Evolutionary conservation across 192 early-diverging fungal genomes (phyloP).

Genomic region (Backusella parvicylindrica): DNA sequence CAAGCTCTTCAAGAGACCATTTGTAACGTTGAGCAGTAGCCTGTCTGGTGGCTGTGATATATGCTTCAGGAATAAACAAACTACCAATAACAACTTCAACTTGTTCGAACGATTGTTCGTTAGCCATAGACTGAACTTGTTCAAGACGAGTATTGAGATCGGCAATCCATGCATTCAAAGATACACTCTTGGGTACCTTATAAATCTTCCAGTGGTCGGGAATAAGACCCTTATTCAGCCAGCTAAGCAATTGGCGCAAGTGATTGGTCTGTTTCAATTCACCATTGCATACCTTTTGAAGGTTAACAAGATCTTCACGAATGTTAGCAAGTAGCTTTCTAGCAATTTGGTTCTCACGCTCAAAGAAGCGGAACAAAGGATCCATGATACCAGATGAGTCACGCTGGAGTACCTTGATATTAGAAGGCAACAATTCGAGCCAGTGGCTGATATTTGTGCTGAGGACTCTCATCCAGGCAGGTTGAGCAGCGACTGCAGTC

Average conservation of each 20-base stretch:
- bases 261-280: conserved; percentile 87
- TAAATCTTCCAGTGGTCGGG: conserved; percentile 71
- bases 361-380: conserved; percentile 82
- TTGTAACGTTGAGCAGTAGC: conserved; percentile 65
- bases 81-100: conserved; percentile 80
- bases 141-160: conserved; percentile 71
- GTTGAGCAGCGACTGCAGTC: conserved; percentile 40
- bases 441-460: conserved; percentile 53
- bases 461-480: conserved; percentile 75
- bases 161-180: conserved; percentile 66
- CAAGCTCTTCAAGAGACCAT: conserved; percentile 84
- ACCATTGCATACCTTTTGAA: conserved; percentile 69
- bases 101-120: conserved; percentile 29
- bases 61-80: conserved; percentile 86
- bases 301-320: conserved; percentile 60
- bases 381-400: conserved; percentile 43
- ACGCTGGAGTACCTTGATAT: conserved; percentile 19
- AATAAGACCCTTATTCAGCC: conserved; percentile 66
- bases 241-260: conserved; percentile 64
- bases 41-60: conserved; percentile 88
- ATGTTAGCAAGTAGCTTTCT: conserved; percentile 56
- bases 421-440: conserved; percentile 48
- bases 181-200: conserved; percentile 54
- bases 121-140: conserved; percentile 55
- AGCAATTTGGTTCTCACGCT: conserved; percentile 71